phyloP scores from a whole-genome alignment of 1,284 basidiomycete species.

The Coniophora puteana region DNA sequence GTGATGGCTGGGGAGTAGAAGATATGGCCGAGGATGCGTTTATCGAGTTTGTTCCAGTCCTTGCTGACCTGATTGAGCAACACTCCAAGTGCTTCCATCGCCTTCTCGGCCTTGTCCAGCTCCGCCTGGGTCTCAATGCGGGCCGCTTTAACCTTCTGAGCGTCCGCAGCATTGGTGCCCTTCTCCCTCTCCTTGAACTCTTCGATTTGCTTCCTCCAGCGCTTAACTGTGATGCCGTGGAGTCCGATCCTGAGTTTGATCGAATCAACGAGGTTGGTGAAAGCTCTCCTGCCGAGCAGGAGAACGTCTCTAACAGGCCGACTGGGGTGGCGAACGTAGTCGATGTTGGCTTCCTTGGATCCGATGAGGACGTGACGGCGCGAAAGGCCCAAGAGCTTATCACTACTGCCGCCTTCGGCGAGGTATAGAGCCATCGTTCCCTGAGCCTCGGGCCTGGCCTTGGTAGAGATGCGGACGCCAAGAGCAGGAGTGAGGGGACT shows the following conservation, averaged over 20 bases:
- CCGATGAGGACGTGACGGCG: slow-evolving; percentile 18
- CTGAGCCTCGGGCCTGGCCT: slow-evolving; percentile 17
- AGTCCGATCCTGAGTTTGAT: slow-evolving; percentile 10
- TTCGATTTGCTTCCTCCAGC: slow-evolving; percentile 9
- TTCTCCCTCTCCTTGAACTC: slow-evolving; percentile 13
- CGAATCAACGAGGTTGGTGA: slow-evolving; percentile 15
- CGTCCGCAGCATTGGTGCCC: slow-evolving; percentile 13
- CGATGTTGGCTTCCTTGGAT: slow-evolving; percentile 14
- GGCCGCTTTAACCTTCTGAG: slow-evolving; percentile 12
- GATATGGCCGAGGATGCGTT: slow-evolving; percentile 30
- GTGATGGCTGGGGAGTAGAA: slow-evolving; percentile 26
- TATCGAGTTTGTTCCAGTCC: slow-evolving; percentile 18
- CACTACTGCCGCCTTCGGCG: slow-evolving; percentile 13
- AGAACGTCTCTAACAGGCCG: slow-evolving; percentile 20
- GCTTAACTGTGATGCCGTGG: slow-evolving; percentile 10
- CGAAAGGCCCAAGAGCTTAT: slow-evolving; percentile 18
- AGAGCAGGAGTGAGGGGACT: slow-evolving; percentile 24
- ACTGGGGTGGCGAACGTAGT: slow-evolving; percentile 18
- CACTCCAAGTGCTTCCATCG: slow-evolving; percentile 19
- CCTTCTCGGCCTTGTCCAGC: slow-evolving; percentile 15
- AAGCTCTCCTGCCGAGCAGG: slow-evolving; percentile 20
- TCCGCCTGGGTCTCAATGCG: slow-evolving; percentile 13
- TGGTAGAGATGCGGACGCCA: slow-evolving; percentile 23
- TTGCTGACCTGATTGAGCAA: slow-evolving; percentile 17
- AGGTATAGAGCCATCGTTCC: slow-evolving; percentile 28